Evolutionary conservation across 345 rosid species (phyloP), one percentile per base, ranked within the genome.

Genomic region (Linum trigynum): DNA sequence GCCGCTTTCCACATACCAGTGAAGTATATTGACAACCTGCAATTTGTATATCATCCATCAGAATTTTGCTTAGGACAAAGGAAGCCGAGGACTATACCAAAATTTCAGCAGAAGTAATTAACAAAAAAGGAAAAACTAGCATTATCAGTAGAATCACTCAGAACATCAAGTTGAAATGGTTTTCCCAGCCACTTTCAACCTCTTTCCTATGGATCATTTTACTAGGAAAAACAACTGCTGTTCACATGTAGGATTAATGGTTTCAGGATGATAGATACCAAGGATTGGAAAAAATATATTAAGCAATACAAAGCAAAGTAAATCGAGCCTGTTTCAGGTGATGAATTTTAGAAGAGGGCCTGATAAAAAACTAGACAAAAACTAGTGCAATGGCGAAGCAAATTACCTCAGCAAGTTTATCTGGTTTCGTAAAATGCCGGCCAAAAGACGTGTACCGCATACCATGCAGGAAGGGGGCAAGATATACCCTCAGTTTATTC

Each of bases 1-100:
- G 73, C 90, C 95, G 79, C 84, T 82, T 69, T 74, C 73, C 35
- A 84, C 89, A 72, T 92, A 92, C 85, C 83, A 90, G 70, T 86
- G 99, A 39, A 94, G 90, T 66, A 73, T 80, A 67, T 86, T 91
- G 66, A 80, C 96, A 73, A 94, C 80, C 99, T 94, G 96, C 84
- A 75, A 42, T 77, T 41, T 23, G 56, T 58, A 10, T 58, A 62
- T 38, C n/a, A 48, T 16, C 60, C 38, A 39, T 67, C 66, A 69
- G 56, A 2, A 68, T 38, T 55, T 48, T 37, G 38, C 55, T 10
- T 58, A 38, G 5, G 42, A 39, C 9, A 32, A 57, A 15, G 16
- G 16, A 57, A 12, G 5, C 45, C 39, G 1, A 11, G 58, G 7
- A 39, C 56, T 9, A 35, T 4, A 48, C 32, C 32, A 23, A 9